Evolutionary conservation across 2,329 filamentous ascomycete species (phyloP), one percentile per base, ranked within the genome.

Genomic region (Sporothrix globosa): DNA sequence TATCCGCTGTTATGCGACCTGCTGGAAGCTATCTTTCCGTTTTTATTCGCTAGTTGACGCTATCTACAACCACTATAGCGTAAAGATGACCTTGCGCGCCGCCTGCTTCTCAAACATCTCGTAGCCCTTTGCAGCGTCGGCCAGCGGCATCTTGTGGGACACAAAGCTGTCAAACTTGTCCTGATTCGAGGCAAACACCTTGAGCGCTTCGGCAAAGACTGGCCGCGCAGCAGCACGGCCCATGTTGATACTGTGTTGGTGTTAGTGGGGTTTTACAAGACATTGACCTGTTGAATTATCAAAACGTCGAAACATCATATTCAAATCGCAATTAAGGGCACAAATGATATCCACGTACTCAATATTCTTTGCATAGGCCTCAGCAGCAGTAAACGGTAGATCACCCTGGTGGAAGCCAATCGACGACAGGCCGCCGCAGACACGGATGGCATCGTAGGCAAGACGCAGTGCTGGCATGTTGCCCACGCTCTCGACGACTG

Each of bases 301-400:
- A n/a, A n/a, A n/a, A n/a, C n/a, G n/a, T n/a, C n/a, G n/a, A n/a
- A n/a, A n/a, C n/a, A n/a, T n/a, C n/a, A n/a, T n/a, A n/a, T n/a
- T n/a, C n/a, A n/a, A n/a, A n/a, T n/a, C n/a, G n/a, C n/a, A n/a
- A n/a, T n/a, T n/a, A n/a, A n/a, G n/a, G n/a, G n/a, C 14, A n/a
- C 5, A 52, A 39, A n/a, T n/a, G n/a, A n/a, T 6, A 41, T 7
- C 3, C 19, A 72, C 80, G 77, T 76, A 91, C 88, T 68, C 67
- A 58, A 66, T 66, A 27, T 70, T 70, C 50, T 70, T 70, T 5
- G 60, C 21, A 14, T 70, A 66, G 10, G 60, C 58, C 19, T 70
- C 68, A 0, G 50, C 19, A 21, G 53, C 68, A 11, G 68, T 70
- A 27, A 70, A 70, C 3, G 69, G 69, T n/a, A 71, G 27, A 19